Conservation (phyloP, 2,329 filamentous ascomycete species). For the Botryosphaeria dothidea region DNA sequence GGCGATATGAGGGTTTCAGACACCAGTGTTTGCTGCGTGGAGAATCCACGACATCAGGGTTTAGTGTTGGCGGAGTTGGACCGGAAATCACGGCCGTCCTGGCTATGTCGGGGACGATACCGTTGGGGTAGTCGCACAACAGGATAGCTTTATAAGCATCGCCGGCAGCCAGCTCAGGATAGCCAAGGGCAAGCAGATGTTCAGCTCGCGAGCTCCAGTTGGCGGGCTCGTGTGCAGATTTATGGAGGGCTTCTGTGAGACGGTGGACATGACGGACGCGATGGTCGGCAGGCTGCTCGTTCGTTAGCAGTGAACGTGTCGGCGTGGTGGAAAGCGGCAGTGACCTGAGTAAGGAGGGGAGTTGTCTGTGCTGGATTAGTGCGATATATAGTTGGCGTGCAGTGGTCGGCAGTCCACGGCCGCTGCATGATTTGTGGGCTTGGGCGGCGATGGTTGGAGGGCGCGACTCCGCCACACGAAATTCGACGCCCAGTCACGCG, state of each 20-base stretch:
- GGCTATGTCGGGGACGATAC: not conserved
- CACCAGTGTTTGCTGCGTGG: not conserved
- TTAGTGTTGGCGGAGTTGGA: not conserved
- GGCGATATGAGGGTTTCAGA: slow-evolving; percentile 16
- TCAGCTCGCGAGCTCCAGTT: slow-evolving; percentile 28
- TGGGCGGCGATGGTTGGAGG: not conserved
- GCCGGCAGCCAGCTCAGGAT: slow-evolving; percentile 33
- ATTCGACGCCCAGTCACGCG: not conserved
- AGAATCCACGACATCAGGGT: not conserved
- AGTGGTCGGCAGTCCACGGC: not conserved
- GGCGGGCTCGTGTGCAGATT: slow-evolving; percentile 27
- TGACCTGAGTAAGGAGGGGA: not conserved
- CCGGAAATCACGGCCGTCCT: not conserved
- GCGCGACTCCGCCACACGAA: not conserved
- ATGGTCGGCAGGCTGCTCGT: not conserved
- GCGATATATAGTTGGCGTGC: not conserved
- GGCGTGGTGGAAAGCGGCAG: not conserved
- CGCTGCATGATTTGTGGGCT: slow-evolving; percentile 15
- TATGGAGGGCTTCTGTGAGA: not conserved
- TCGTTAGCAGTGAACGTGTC: not conserved
- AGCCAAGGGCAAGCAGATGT: slow-evolving; percentile 29
- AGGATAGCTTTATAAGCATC: slow-evolving; percentile 34
- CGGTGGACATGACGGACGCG: not conserved
- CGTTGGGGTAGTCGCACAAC: slow-evolving; percentile 28
- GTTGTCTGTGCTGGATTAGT: slow-evolving; percentile 6